phyloP scores from a whole-genome alignment of 2,329 filamentous ascomycete genomes.

The Botrytis fabae region DNA sequence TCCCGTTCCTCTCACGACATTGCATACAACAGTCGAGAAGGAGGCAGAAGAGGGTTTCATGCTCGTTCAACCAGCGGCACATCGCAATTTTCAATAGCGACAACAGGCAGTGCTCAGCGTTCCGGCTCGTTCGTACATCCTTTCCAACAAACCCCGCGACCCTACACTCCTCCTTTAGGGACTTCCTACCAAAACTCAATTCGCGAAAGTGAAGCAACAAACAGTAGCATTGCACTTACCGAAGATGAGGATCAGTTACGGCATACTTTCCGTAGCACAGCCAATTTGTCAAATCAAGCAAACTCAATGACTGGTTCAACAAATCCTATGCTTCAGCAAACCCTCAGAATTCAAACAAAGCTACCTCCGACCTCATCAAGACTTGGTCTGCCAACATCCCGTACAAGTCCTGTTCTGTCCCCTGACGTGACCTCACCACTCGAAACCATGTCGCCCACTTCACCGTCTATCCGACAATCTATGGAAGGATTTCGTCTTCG shows the following conservation, averaged over 20 bases:
- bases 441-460: slow-evolving; percentile 40
- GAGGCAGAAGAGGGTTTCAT: slow-evolving; percentile 44
- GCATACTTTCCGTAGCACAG: slow-evolving; percentile 33
- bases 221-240: slow-evolving; percentile 39
- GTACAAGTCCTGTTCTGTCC: slow-evolving; percentile 33
- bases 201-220: slow-evolving; percentile 53
- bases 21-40: slow-evolving; percentile 27
- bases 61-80: slow-evolving; percentile 59
- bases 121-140: slow-evolving; percentile 58
- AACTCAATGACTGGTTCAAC: slow-evolving; percentile 30
- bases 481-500: slow-evolving; percentile 63
- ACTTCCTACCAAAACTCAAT: slow-evolving; percentile 57
- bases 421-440: slow-evolving; percentile 27
- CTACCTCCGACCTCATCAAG: slow-evolving; percentile 32
- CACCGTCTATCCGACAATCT: slow-evolving; percentile 58
- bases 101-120: slow-evolving; percentile 50
- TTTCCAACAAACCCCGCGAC: slow-evolving; percentile 63
- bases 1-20: slow-evolving; percentile 38
- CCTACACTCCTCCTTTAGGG: slow-evolving; percentile 56
- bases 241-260: slow-evolving; percentile 39
- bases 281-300: slow-evolving; percentile 35
- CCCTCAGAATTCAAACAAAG: slow-evolving; percentile 38
- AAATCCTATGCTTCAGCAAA: slow-evolving; percentile 29
- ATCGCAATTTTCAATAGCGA: slow-evolving; percentile 55
- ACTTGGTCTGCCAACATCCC: slow-evolving; percentile 35